Evolutionary conservation across 2,329 filamentous ascomycete species (phyloP), one percentile per base, ranked within the genome.

Genomic region (Fusarium sp.): DNA sequence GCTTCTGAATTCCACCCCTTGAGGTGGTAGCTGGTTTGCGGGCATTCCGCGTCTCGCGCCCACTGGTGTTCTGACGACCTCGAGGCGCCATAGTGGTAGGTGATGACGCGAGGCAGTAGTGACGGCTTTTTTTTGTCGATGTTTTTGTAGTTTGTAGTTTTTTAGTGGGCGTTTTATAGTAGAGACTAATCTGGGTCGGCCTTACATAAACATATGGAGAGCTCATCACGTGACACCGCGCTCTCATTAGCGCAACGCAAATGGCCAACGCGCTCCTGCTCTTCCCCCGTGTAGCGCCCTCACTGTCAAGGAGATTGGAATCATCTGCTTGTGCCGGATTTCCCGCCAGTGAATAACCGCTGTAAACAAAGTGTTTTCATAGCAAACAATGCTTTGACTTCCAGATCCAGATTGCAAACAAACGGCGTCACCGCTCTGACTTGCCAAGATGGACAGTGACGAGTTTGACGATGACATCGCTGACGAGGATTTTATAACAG

Each of bases 401-500:
- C 24, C 35, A 46, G 8, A 38, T 26, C 23, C 21, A 41, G 41
- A 33, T 46, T 35, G n/a, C n/a, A n/a, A 35, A 35, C 8, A 35
- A 18, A 15, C 33, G 33, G 57, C 42, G 16, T 57, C 47, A 43
- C 31, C 20, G 42, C 55, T 37, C 28, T 37, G 39, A 38, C 28
- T 54, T 63, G 42, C 31, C 53, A 71, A 44, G 44, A 87, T 87
- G 86, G 84, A 87, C 63, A 84, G 81, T 63, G 88, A 91, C 69
- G 88, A 90, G 44, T 91, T 88, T 74, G 88, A 88, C 61, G 88
- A 89, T 64, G 85, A 86, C 66, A 84, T 91, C 53, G 85, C 87
- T 53, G 90, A 92, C 64, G 90, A 91, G 72, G 90, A 91, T 69
- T 80, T 92, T 61, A 82, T 92, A 43, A 80, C 85, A 35, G 89